Conservation (phyloP, 306 rosid species). For the Trifolium repens region DNA sequence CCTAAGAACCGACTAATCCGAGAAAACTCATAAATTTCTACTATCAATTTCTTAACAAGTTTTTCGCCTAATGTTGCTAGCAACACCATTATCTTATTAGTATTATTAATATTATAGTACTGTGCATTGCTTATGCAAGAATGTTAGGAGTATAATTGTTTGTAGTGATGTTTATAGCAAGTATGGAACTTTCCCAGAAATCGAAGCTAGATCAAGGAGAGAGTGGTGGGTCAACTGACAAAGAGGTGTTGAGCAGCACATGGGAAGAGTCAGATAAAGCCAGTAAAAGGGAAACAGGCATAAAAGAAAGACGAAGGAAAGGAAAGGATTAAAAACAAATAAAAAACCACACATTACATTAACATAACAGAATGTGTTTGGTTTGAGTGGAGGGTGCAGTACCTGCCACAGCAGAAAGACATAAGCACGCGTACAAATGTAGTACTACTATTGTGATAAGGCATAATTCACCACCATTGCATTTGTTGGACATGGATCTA, state of each 20-base stretch:
- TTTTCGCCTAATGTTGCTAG: too few relatives aligned
- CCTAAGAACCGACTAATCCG: too few relatives aligned
- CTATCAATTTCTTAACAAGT: too few relatives aligned
- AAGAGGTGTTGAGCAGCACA: slow-evolving; percentile 67
- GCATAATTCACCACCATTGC: slow-evolving; percentile 12
- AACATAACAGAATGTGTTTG: background rate
- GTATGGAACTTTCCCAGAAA: slow-evolving; percentile 66
- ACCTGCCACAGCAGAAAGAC: slow-evolving; percentile 38
- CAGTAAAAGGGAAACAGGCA: slow-evolving; percentile 23
- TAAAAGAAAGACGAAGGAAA: background rate
- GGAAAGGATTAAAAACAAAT: slow-evolving; percentile 5
- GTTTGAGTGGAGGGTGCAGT: slow-evolving; percentile 35
- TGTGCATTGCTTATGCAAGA: slow-evolving; percentile 29
- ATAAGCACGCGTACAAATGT: slow-evolving; percentile 49
- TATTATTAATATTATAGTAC: too few relatives aligned
- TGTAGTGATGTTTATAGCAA: background rate
- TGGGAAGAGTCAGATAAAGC: slow-evolving; percentile 77
- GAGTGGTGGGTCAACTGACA: slow-evolving; percentile 53
- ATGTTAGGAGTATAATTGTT: slow-evolving; percentile 7
- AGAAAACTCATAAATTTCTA: too few relatives aligned
- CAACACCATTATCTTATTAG: too few relatives aligned
- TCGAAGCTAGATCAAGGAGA: slow-evolving; percentile 56
- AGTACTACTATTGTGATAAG: slow-evolving; percentile 21
- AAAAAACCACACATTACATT: background rate
- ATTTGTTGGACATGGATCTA: slow-evolving; percentile 4